Conservation (phyloP, 1,139 yeast species). For the Suhomyces maxii region DNA sequence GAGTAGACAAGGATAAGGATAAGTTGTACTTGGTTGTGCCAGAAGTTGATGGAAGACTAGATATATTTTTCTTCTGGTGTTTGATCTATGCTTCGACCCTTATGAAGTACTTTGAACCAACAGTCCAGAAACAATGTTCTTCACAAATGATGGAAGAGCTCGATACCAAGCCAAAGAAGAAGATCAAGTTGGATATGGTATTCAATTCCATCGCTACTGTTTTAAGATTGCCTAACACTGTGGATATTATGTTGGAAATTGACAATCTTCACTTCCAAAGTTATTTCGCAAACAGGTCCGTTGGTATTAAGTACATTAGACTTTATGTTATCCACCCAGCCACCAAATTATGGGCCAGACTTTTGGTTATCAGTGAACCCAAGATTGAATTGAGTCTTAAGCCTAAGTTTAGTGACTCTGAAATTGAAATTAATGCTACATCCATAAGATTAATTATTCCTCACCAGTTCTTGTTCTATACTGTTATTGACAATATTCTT, state of each 20-base stretch:
- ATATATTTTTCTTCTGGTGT: conserved; percentile 48
- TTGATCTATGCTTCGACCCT: conserved; percentile 39
- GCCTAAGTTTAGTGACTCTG: conserved; percentile 8
- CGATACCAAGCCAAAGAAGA: conserved; percentile 21
- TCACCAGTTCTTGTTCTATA: conserved; percentile 63
- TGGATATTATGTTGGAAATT: conserved; percentile 52
- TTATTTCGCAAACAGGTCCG: conserved; percentile 27
- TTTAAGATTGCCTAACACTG: conserved; percentile 50
- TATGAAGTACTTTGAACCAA: conserved; percentile 39
- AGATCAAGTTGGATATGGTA: conserved; percentile 35
- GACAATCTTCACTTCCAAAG: conserved; percentile 37
- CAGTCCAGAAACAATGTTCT: conserved; percentile 30
- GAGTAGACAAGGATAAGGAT: conserved; percentile 24
- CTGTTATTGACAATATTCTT: conserved; percentile 64
- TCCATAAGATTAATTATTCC: conserved; percentile 48
- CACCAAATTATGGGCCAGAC: conserved; percentile 46
- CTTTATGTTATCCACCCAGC: conserved; percentile 58
- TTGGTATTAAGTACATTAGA: conserved; percentile 39
- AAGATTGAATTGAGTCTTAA: conserved; percentile 24
- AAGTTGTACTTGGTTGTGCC: conserved; percentile 32
- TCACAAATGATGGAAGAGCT: conserved; percentile 27
- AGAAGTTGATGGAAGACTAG: conserved; percentile 42
- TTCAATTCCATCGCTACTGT: conserved; percentile 46
- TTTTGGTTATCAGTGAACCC: conserved; percentile 42
- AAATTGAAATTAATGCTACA: conserved; percentile 21